A percentile compares a stretch with the other conserved stretches of the same genome.
phyloP scores from a whole-genome alignment of 345 rosid genomes.

The Eucalyptus sp. region DNA sequence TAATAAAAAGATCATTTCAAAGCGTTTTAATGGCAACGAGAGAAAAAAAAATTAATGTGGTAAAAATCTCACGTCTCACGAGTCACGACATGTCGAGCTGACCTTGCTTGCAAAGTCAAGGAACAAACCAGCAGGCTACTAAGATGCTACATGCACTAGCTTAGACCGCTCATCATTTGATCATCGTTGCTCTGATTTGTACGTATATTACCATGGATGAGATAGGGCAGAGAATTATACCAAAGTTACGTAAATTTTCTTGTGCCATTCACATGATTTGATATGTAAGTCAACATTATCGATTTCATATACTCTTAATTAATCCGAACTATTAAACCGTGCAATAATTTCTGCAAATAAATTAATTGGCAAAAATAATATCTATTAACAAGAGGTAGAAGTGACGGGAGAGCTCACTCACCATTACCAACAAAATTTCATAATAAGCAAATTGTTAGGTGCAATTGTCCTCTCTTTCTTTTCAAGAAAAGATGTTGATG shows the following conservation, averaged over 20 bases:
- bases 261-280: rapidly evolving
- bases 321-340: rapidly evolving
- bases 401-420: not conserved
- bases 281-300: no score
- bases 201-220: not conserved
- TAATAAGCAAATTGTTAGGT: not conserved
- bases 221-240: not conserved
- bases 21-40: not conserved
- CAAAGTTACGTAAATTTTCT: no score
- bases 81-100: not conserved
- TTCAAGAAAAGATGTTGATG: not conserved
- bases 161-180: not conserved
- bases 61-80: not conserved
- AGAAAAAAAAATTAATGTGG: no score
- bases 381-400: not conserved
- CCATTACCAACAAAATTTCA: not conserved
- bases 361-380: no score
- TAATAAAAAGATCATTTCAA: not conserved
- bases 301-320: not conserved
- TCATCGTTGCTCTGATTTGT: not conserved
- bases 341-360: no score
- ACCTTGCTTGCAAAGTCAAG: rapidly evolving
- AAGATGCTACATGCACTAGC: not conserved
- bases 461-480: not conserved
- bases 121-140: not conserved